Conservation (phyloP, 1,284 basidiomycete species). For the Porogramme epimiltina region DNA sequence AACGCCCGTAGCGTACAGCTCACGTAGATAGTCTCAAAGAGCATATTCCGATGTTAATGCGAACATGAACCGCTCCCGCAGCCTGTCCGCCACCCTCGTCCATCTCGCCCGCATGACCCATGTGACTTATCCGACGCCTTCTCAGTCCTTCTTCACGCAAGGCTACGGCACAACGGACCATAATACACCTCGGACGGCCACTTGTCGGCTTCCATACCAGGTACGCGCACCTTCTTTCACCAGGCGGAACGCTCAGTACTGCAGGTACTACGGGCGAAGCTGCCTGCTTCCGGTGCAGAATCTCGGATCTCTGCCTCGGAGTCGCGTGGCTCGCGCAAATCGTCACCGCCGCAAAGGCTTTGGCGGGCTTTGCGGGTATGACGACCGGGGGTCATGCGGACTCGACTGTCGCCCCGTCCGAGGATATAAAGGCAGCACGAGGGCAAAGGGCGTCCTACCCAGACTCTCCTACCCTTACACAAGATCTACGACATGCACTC, state of each 20-base stretch:
- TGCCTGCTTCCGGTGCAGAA: constrained; percentile 6
- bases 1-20: too few relatives aligned
- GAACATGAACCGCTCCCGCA: constrained; percentile 18
- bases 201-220: constrained; percentile 9
- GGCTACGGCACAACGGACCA: too few relatives aligned
- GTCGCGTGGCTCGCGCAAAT: too few relatives aligned
- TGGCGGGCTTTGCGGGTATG: constrained; percentile 1
- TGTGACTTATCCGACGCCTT: not conserved
- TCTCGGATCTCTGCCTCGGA: constrained; percentile 2
- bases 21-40: not conserved
- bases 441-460: not conserved
- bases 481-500: constrained; percentile 10
- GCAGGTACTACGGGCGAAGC: not conserved
- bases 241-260: not conserved
- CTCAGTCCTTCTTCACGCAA: not conserved
- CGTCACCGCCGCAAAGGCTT: too few relatives aligned
- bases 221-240: not conserved
- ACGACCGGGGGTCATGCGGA: not conserved
- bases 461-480: not conserved
- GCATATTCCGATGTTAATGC: constrained; percentile 19
- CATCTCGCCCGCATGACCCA: not conserved
- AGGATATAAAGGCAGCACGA: constrained; percentile 3
- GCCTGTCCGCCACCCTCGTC: not conserved
- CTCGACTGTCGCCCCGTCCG: not conserved
- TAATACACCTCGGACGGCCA: constrained; percentile 1